phyloP scores from a whole-genome alignment of 2,329 filamentous ascomycete species.

The Epicoccum nigrum region DNA sequence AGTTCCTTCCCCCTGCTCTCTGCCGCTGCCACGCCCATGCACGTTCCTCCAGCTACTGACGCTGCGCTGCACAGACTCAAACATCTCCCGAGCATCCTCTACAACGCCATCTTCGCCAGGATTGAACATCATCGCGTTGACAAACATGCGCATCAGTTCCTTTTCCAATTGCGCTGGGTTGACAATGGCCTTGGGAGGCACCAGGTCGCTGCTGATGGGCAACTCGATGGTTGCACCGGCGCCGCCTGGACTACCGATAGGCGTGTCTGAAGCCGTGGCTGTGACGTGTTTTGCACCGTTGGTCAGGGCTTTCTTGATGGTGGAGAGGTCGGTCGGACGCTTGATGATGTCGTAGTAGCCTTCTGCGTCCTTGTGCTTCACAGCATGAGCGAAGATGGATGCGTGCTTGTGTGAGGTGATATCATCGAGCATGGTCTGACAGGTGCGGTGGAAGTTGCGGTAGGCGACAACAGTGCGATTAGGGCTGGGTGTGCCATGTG shows the following conservation, averaged over 20 bases:
- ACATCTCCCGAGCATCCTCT: slow-evolving; percentile 88
- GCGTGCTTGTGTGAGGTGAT: slow-evolving; percentile 60
- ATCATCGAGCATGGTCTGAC: slow-evolving; percentile 57
- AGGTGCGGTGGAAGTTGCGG: slow-evolving; percentile 57
- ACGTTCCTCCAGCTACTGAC: slow-evolving; percentile 77
- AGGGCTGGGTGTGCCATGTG: slow-evolving; percentile 32
- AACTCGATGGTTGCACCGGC: slow-evolving; percentile 54
- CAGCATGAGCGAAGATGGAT: slow-evolving; percentile 56
- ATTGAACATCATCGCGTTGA: slow-evolving; percentile 99
- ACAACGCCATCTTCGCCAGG: slow-evolving; percentile 89
- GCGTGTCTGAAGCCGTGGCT: slow-evolving; percentile 58
- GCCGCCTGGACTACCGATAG: slow-evolving; percentile 66
- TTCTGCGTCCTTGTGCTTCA: slow-evolving; percentile 57
- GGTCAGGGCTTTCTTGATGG: slow-evolving; percentile 57
- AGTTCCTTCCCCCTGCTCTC: slow-evolving; percentile 40
- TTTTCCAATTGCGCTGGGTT: slow-evolving; percentile 92
- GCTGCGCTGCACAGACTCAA: slow-evolving; percentile 80
- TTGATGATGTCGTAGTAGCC: slow-evolving; percentile 60
- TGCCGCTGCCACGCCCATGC: slow-evolving; percentile 53
- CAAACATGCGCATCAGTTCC: slow-evolving; percentile 95
- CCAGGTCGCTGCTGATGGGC: slow-evolving; percentile 74
- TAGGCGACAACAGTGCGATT: slow-evolving; percentile 50
- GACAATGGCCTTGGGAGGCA: slow-evolving; percentile 87
- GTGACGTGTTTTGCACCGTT: slow-evolving; percentile 65
- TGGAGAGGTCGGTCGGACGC: slow-evolving; percentile 59